A percentile compares a stretch with the other conserved stretches of the same genome.
Conservation (phyloP, 192 early-diverging fungal species). For the Mortierella antarctica region DNA sequence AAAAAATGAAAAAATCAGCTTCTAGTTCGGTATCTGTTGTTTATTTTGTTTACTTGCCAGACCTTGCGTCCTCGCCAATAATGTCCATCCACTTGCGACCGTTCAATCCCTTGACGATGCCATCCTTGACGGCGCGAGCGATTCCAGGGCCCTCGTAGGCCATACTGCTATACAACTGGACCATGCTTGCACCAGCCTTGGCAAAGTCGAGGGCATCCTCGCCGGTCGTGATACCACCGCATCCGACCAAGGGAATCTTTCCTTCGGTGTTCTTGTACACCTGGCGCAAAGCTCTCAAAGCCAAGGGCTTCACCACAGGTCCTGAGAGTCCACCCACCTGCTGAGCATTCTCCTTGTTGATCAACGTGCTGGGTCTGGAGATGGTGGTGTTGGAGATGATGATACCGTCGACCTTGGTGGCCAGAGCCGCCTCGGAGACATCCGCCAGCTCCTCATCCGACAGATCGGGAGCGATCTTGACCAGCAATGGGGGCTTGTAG, state of each 20-base stretch:
- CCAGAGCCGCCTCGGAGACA: conserved; percentile 80
- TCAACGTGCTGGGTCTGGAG: conserved; percentile 70
- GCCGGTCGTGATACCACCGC: conserved; percentile 84
- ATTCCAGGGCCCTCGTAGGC: conserved; percentile 83
- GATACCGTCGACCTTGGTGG: conserved; percentile 83
- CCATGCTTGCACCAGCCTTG: conserved; percentile 82
- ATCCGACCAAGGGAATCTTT: conserved; percentile 84
- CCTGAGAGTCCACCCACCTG: conserved; percentile 85
- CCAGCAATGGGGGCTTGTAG: conserved; percentile 77
- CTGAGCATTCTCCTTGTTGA: conserved; percentile 59
- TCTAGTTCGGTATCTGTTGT: background rate
- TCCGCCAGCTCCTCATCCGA: conserved; percentile 76
- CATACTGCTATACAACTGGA: conserved; percentile 88
- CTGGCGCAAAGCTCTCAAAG: conserved; percentile 75
- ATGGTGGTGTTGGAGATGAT: conserved; percentile 93
- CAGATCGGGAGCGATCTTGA: conserved; percentile 94
- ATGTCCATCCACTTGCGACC: conserved; percentile 78
- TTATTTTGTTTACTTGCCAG: background rate
- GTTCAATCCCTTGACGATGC: conserved; percentile 71
- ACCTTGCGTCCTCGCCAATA: conserved; percentile 47
- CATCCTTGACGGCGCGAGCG: conserved; percentile 83
- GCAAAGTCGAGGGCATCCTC: conserved; percentile 84
- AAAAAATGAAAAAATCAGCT: background rate
- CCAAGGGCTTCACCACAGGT: conserved; percentile 74
- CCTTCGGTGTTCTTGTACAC: conserved; percentile 84